Base-by-base conservation (phyloP, 257 asterid species). In the Mitragyna speciosa region DNA sequence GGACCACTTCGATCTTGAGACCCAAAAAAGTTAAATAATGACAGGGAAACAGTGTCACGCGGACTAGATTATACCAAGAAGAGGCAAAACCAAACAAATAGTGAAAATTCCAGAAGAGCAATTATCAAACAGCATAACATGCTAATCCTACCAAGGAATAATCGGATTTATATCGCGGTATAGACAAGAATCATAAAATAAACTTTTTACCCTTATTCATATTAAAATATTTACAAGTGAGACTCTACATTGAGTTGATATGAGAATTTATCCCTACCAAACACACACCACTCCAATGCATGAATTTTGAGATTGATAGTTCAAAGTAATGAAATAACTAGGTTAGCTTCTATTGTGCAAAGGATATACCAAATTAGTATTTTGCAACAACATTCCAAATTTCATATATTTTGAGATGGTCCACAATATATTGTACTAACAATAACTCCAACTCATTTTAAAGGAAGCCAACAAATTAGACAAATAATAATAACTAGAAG, bases 21-120 rank as follows among this genome's bases (percentile, higher is more conserved):
- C 20, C 61, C 19, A 74, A 31, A 67, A 72, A 67, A 28, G 30
- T 16, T 36, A 36, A 54, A 63, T 52, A 59, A 77, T 61, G 72
- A 6, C 15, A 52, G 10, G 59, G 54, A 77, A 67, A 20, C 24
- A 47, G 58, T 8, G 69, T 81, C 81, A 82, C 41, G 81, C 71
- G 84, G 28, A 70, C 1, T 41, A 30, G 10, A n/a, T 14, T n/a
- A 5, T 52, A 48, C 73, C 59, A 41, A 76, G 20, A 52, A 41
- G 7, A 22, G 16, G 45, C 6, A 68, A 69, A 75, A 58, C 7
- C 24, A 17, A 3, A 8, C 36, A 61, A 47, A 20, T 2, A 63
- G 0, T 17, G 12, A 76, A 79, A 48, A 41, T 17, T 59, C 26
- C 56, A 28, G 8, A 36, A 36, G 41, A 36, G 41, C 2, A 4